Base-by-base conservation (phyloP, 768 basidiomycete species). In the Lactarius quietus region DNA sequence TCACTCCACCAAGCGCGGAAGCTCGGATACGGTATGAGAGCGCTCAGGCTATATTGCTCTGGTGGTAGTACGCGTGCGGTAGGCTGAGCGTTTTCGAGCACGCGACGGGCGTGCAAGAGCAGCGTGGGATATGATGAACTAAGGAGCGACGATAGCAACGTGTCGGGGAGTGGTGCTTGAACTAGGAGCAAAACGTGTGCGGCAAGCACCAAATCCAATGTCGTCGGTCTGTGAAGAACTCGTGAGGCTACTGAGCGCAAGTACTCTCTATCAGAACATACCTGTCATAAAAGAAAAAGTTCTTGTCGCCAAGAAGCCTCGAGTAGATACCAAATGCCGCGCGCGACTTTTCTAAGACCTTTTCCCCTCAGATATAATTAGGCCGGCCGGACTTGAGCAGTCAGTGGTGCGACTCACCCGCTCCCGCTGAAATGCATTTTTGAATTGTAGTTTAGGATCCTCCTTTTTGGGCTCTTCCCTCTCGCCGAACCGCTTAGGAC, bases 131-230 rank as follows among this genome's bases (percentile, higher is more conserved):
- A 91, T 4, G 82, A 80, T 7, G 83, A 81, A 2, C 70, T 71
- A 10, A 92, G 72, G 3, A 89, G 79, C 66, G 79, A 77, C 70
- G 82, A 79, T 9, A 93, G 67, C 18, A 85, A 72, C 3, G 84
- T 75, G 68, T 91, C 85, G 1, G 88, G 86, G 62, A 86, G 87
- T 41, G 84, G 82, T 6, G 86, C 82, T 53, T 81, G 74, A 4
- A 80, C 66, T 4, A 92, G 75, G 36, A 91, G 77, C 36, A 90
- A 79, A 31, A 88, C 77, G 67, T 91, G 88, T 7, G 90, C 83
- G 20, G 91, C 88, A 23, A 92, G 75, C 41, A 84, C 72, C 28
- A 88, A 73, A 66, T 93, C 92, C 20, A 92, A 73, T 6, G 82
- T 80, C 1, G 87, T 84, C 15, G 82, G 81, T 54, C 90, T 93